Conservation (phyloP, 2,329 filamentous ascomycete genomes). For the Arthrobotrys megalospora region DNA sequence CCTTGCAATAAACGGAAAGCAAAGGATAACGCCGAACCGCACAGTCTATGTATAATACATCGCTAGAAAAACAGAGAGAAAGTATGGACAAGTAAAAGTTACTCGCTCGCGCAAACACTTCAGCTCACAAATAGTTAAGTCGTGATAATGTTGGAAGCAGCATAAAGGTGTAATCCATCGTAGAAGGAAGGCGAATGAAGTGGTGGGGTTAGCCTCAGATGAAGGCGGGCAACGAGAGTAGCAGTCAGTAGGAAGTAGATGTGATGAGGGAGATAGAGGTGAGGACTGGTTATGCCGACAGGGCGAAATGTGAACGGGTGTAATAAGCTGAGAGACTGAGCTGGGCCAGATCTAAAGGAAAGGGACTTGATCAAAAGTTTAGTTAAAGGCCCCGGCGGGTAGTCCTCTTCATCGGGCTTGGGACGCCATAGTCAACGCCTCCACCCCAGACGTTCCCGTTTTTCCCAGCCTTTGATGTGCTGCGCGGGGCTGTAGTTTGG, state of each 20-base stretch:
- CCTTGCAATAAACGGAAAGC: background rate
- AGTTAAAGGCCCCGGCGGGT: conserved; percentile 36
- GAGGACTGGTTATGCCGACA: background rate
- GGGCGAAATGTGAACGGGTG: background rate
- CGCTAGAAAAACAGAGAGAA: conserved; percentile 28
- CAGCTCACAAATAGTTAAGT: background rate
- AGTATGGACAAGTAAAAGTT: background rate
- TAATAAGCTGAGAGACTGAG: background rate
- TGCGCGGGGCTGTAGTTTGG: conserved; percentile 9
- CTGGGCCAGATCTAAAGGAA: background rate
- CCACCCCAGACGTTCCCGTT: conserved; percentile 58
- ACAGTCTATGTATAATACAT: conserved; percentile 40
- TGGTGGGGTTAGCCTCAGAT: background rate
- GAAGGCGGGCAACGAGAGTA: too few species aligned
- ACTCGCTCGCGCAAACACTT: background rate
- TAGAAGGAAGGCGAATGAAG: background rate
- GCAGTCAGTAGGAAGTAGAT: too few species aligned
- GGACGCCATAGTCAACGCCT: conserved; percentile 48
- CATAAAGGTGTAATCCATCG: background rate
- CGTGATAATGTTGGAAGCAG: background rate
- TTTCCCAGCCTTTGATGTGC: conserved; percentile 28
- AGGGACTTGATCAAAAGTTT: background rate
- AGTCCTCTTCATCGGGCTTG: conserved; percentile 49
- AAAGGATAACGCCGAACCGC: conserved; percentile 24
- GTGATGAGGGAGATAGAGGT: too few species aligned